phyloP scores from a whole-genome alignment of 2,329 filamentous ascomycete genomes.

The Claviceps sp. region DNA sequence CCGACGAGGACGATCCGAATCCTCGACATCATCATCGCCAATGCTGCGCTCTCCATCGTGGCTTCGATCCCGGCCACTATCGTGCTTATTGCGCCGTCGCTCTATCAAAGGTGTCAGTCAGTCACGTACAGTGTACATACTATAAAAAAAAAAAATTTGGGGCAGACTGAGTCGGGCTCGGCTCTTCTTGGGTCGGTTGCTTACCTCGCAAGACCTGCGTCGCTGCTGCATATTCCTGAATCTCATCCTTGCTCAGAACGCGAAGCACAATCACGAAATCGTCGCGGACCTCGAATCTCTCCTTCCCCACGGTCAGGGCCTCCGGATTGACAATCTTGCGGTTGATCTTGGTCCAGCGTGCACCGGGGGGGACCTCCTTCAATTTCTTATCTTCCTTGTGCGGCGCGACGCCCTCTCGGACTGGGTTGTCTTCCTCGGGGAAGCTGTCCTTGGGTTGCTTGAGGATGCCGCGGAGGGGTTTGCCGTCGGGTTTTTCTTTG shows the following conservation, averaged over 20 bases:
- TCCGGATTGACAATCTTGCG: slow-evolving; percentile 80
- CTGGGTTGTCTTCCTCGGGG: slow-evolving; percentile 70
- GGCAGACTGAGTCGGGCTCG: no score
- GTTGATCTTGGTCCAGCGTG: slow-evolving; percentile 88
- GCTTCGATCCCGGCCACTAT: slow-evolving; percentile 22
- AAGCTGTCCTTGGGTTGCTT: slow-evolving; percentile 73
- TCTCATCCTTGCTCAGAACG: slow-evolving; percentile 78
- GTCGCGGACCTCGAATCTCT: slow-evolving; percentile 81
- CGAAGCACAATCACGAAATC: slow-evolving; percentile 89
- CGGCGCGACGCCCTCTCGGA: slow-evolving; percentile 85
- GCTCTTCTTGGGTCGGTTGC: slow-evolving; percentile 9
- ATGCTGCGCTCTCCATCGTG: slow-evolving; percentile 3
- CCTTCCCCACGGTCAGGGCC: slow-evolving; percentile 72
- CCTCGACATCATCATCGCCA: slow-evolving; percentile 7
- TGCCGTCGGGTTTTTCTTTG: slow-evolving; percentile 46
- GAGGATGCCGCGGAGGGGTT: slow-evolving; percentile 70
- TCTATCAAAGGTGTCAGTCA: slow-evolving; percentile 9
- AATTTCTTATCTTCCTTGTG: slow-evolving; percentile 69
- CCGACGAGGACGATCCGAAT: slow-evolving; percentile 11
- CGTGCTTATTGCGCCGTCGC: slow-evolving; percentile 19
- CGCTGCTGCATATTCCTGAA: slow-evolving; percentile 70
- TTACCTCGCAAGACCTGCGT: slow-evolving; percentile 71
- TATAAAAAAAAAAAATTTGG: no score
- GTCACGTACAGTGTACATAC: not conserved
- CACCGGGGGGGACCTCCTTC: slow-evolving; percentile 60